Conservation (phyloP, 2,329 filamentous ascomycete genomes). For the Chaetomiaceae sp. region DNA sequence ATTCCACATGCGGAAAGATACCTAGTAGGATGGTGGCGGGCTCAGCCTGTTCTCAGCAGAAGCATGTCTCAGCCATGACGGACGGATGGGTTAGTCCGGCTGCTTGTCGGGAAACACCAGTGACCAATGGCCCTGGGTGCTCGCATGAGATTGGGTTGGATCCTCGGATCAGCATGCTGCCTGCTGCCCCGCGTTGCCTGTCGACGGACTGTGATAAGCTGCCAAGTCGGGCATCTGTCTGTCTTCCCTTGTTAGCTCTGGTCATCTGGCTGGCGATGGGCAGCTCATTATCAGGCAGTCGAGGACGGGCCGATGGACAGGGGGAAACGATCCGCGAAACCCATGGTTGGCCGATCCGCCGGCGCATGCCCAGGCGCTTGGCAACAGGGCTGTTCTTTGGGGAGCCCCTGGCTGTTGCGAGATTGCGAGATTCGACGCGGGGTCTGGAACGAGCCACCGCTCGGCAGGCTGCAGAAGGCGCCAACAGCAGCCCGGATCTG, state of each 20-base stretch:
- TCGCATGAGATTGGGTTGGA: background rate
- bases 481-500: conserved; percentile 25
- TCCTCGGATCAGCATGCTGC: background rate
- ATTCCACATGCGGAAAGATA: background rate
- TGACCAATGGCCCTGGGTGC: background rate
- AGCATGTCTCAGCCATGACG: conserved; percentile 4
- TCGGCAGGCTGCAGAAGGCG: conserved; percentile 4
- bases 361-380: conserved; percentile 20
- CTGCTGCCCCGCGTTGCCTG: background rate
- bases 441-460: conserved; percentile 14
- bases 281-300: background rate
- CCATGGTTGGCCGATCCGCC: conserved; percentile 15
- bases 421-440: conserved; percentile 15
- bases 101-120: background rate
- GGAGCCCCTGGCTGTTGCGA: background rate
- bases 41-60: conserved; percentile 1
- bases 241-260: background rate
- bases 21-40: background rate
- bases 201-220: conserved; percentile 4
- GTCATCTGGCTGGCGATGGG: background rate
- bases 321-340: background rate
- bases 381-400: background rate
- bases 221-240: background rate
- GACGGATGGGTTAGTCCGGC: background rate
- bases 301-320: conserved; percentile 16